Base-by-base conservation (phyloP, 768 basidiomycete genomes). In the Tulasnella sp. region DNA sequence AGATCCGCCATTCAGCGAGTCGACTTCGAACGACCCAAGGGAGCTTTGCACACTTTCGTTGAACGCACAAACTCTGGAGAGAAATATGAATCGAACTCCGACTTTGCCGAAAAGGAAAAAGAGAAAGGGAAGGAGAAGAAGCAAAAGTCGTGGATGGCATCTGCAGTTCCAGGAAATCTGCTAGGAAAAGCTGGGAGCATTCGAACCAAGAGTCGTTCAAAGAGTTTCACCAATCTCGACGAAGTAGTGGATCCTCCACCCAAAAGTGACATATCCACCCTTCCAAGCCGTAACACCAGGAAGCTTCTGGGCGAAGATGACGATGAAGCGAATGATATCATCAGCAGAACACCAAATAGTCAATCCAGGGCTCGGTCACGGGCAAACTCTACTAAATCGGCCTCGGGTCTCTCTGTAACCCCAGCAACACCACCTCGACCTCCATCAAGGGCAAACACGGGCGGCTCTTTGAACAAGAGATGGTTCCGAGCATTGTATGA, bases 401-500 rank as follows among this genome's bases (percentile, higher is more conserved):
- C 24, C 22, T 25, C 48, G 13, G 43, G 13, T 3, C 47, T 32
- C n/a, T 45, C 44, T 27, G 16, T 27, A 3, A 35, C 40, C 9
- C 32, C 43, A 12, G 49, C 54, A 5, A 24, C 43, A 19, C 53
- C 44, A n/a, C 47, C 48, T 19, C 22, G 31, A 12, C 49, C 39
- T 24, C 25, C 41, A n/a, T 53, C 43, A 16, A 44, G 31, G 28
- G 35, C 29, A 0, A n/a, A n/a, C n/a, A n/a, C n/a, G n/a, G n/a
- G n/a, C n/a, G 44, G n/a, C 16, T 47, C 34, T 37, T 48, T 37
- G 28, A 54, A 50, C 46, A 55, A 39, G 45, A 48, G 20, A 46
- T 58, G 13, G 47, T 81, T 83, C 45, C 73, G 77, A 39, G 88
- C 86, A 0, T 59, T 83, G 57, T 78, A 82, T 60, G 82, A 84